Evolutionary conservation across 2,329 filamentous ascomycete genomes (phyloP), one percentile per base, ranked within the genome.

Genomic region (Orbilia javanica): DNA sequence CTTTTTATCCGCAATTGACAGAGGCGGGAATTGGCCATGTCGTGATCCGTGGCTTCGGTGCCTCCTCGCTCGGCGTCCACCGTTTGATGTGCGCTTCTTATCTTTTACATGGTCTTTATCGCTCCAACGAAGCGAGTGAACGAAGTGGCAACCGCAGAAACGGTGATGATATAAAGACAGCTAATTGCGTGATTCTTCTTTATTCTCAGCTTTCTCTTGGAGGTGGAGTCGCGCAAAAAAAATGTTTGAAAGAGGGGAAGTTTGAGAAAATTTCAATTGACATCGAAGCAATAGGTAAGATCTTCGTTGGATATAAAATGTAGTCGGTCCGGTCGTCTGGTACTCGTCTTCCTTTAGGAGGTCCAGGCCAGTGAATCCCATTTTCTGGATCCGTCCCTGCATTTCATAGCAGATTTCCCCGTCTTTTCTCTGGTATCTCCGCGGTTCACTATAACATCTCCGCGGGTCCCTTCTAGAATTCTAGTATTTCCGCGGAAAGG

Each of bases 161-260:
- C 20, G 55, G 63, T 76, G 72, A 66, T 77, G 72, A 70, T 60
- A 77, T 77, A 62, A 69, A 57, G 39, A 22, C 27, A 60, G 50
- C 27, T 42, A 70, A 77, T 77, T 77, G 72, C 72, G 72, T 77
- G 72, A 65, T 77, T 22, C 48, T 31, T 20, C 18, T 18, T 22
- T 18, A 11, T 57, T 57, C 22, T 29, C 60, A 48, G 34, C 18
- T 44, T 36, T 57, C 36, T 29, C 46, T 57, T 48, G 25, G 42
- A 36, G 18, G 63, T 52, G 53, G 64, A 68, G 71, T 53, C 65
- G 66, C 6, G 18, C 39, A 39, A n/a, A n/a, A n/a, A n/a, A n/a
- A 25, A 52, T 27, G 8, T 66, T 52, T 50, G 4, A 4, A 48
- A 25, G 29, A 66, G 48, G 42, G 34, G 20, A 36, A 34, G 6